A percentile compares a stretch with the other conserved stretches of the same genome.
Evolutionary conservation across 768 basidiomycete species (phyloP).

Genomic region (Lactifluus pinguis): DNA sequence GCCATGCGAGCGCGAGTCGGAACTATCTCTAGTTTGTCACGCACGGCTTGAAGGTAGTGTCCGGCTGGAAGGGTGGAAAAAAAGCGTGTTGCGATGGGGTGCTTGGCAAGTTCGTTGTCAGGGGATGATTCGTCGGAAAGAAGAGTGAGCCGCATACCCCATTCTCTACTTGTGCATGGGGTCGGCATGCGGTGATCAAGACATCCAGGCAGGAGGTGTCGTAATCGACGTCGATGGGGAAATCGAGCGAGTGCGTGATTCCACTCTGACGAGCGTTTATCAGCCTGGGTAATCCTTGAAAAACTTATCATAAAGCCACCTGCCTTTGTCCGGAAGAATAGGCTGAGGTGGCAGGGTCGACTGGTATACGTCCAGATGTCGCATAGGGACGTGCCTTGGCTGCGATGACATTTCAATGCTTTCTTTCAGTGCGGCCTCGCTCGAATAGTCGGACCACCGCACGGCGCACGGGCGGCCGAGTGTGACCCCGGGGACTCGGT

Average conservation of each 20-base stretch:
- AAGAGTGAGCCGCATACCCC: conserved; percentile 57
- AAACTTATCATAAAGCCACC: conserved; percentile 18
- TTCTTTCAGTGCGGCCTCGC: conserved; percentile 45
- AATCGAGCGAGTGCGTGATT: conserved; percentile 72
- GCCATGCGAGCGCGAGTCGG: conserved; percentile 50
- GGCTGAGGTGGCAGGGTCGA: conserved; percentile 58
- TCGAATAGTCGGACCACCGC: conserved; percentile 38
- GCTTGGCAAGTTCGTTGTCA: conserved; percentile 74
- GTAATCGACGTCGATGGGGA: conserved; percentile 70
- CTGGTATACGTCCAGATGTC: conserved; percentile 57
- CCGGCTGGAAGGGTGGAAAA: conserved; percentile 60
- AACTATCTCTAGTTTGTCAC: conserved; percentile 65
- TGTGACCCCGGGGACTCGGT: conserved; percentile 17
- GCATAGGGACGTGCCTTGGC: conserved; percentile 57
- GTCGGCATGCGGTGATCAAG: conserved; percentile 63
- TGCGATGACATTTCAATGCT: conserved; percentile 37
- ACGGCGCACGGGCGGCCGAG: conserved; percentile 20
- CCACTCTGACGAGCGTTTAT: conserved; percentile 43
- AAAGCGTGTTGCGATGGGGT: conserved; percentile 67
- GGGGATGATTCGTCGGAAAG: conserved; percentile 62
- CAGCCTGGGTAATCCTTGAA: background rate
- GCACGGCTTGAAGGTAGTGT: conserved; percentile 58
- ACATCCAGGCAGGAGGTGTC: conserved; percentile 73
- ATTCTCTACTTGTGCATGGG: conserved; percentile 45
- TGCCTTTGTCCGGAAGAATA: conserved; percentile 78